A percentile compares a stretch with the other conserved stretches of the same genome.
These are phyloP conservation scores for Podospora pseudoanserina DNA, from an alignment of 495 filamentous ascomycete genomes.

Conservation along the genomic window DNA sequence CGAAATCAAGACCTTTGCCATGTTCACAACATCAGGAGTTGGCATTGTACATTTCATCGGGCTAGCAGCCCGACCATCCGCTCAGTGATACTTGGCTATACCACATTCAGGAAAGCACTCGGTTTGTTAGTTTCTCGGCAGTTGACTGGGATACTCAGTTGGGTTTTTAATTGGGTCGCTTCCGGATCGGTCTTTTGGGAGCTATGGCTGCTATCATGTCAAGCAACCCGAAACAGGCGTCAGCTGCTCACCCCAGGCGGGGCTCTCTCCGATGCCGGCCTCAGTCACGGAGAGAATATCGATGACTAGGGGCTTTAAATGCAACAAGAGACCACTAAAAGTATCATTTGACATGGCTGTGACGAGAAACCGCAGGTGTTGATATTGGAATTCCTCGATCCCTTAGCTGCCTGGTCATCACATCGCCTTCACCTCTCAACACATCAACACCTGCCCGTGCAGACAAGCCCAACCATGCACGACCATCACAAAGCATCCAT, in stretches of 20 bases:
- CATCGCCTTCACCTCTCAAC: background rate
- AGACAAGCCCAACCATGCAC: constrained; percentile 14
- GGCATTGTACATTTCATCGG: background rate
- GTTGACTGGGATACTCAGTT: background rate
- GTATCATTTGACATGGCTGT: background rate
- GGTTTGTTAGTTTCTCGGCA: background rate
- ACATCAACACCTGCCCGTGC: background rate
- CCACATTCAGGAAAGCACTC: background rate
- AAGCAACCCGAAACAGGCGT: no score
- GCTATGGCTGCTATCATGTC: no score
- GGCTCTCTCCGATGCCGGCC: background rate
- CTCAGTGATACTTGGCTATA: background rate
- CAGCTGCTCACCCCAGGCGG: no score
- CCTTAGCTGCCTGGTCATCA: background rate
- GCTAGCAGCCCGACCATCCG: background rate
- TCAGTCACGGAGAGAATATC: background rate
- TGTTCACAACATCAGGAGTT: no score
- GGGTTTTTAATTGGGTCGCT: background rate
- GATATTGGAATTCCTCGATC: background rate
- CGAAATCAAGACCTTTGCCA: no score
- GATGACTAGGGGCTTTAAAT: background rate
- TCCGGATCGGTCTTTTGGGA: background rate
- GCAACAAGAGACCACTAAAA: background rate
- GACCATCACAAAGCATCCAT: constrained; percentile 23
- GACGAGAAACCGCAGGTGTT: background rate